phyloP scores from a whole-genome alignment of 805 yeast genomes.

The Yamadazyma endophytica region DNA sequence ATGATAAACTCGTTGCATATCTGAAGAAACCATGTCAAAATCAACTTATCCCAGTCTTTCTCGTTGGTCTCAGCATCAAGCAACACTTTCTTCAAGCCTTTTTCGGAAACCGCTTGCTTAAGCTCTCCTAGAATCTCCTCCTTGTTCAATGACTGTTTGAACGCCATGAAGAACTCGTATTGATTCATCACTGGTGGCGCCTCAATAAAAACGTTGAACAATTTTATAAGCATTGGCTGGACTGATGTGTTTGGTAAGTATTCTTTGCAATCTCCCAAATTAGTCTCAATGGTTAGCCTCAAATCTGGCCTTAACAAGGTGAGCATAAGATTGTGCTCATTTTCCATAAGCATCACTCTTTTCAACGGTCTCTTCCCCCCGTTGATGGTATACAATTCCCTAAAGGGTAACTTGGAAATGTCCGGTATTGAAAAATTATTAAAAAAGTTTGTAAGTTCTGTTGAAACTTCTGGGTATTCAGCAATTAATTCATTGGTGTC shows the following conservation, averaged over 20 bases:
- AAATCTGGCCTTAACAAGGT: slow-evolving; percentile 33
- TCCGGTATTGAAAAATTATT: too few species aligned
- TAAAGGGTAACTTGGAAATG: slow-evolving; percentile 20
- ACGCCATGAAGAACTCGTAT: slow-evolving; percentile 62
- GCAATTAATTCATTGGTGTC: too few species aligned
- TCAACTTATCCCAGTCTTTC: slow-evolving; percentile 56
- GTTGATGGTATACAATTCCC: slow-evolving; percentile 42
- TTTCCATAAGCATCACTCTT: slow-evolving; percentile 26
- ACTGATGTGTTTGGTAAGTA: slow-evolving; percentile 5
- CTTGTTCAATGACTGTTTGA: slow-evolving; percentile 44
- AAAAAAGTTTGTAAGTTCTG: too few species aligned
- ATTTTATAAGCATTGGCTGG: slow-evolving; percentile 48
- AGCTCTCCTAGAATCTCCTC: slow-evolving; percentile 17
- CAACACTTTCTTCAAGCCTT: slow-evolving; percentile 1
- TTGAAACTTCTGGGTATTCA: too few species aligned
- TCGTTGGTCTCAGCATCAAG: slow-evolving; percentile 22
- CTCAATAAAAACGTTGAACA: slow-evolving; percentile 72
- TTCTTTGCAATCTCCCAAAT: slow-evolving; percentile 16
- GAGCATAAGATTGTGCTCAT: slow-evolving; percentile 34
- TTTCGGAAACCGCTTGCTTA: slow-evolving; percentile 2
- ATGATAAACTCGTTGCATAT: slow-evolving; percentile 65
- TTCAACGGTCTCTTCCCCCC: slow-evolving; percentile 19
- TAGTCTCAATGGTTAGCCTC: slow-evolving; percentile 26
- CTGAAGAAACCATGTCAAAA: slow-evolving; percentile 72
- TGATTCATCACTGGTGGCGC: slow-evolving; percentile 68